Evolutionary conservation across 257 asterid species (phyloP).

Genomic region (Solanum virginianum): DNA sequence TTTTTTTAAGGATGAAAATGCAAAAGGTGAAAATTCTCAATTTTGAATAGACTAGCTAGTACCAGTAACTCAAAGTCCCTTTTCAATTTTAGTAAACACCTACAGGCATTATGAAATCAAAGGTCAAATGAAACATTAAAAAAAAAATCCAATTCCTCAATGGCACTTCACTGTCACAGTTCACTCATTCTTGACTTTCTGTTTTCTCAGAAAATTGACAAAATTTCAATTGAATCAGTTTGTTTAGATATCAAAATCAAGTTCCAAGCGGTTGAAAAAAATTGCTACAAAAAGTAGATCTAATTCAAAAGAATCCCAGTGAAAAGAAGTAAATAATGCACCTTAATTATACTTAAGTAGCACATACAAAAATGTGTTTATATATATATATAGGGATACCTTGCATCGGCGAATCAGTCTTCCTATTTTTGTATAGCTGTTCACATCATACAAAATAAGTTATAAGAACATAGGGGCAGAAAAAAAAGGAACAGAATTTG

Average conservation of each 20-base stretch:
- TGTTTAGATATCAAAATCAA: neutral
- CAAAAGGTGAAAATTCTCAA: neutral
- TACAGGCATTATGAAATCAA: neutral
- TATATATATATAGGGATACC: constrained; percentile 16
- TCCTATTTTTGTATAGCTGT: constrained; percentile 74
- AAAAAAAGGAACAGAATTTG: neutral
- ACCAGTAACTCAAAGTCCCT: neutral
- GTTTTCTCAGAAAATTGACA: neutral
- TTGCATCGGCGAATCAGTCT: constrained; percentile 42
- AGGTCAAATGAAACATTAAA: neutral
- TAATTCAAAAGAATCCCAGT: neutral
- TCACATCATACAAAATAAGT: neutral
- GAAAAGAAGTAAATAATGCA: neutral
- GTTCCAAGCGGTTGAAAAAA: neutral
- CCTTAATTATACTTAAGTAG: neutral
- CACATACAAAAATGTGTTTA: too few relatives aligned
- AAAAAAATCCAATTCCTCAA: neutral
- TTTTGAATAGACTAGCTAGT: neutral
- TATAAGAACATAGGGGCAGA: neutral
- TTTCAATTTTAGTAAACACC: neutral
- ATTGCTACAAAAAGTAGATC: neutral
- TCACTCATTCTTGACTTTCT: neutral
- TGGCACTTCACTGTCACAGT: neutral
- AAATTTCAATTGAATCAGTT: neutral
- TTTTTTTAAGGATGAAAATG: neutral